Conservation (phyloP, 169 alveolate genomes). For the Cryptosporidium andersoni region DNA sequence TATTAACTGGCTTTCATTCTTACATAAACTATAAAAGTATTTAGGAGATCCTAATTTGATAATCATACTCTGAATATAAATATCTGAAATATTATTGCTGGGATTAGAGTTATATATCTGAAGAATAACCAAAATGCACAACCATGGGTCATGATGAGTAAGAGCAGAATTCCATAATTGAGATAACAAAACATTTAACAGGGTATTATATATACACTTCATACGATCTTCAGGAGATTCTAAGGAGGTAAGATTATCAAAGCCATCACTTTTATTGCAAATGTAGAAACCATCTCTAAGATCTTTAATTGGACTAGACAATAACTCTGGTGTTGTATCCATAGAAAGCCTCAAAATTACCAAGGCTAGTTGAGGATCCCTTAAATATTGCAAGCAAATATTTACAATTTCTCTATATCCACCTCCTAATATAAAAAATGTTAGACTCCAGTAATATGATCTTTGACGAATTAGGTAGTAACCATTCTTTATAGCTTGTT, state of each 20-base stretch:
- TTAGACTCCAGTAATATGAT: constrained; percentile 37
- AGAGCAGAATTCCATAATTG: neutral
- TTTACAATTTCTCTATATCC: constrained; percentile 39
- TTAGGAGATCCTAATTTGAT: too few species aligned
- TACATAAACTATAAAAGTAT: constrained; percentile 8
- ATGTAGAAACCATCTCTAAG: neutral
- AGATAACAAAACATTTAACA: neutral
- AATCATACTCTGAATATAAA: too few species aligned
- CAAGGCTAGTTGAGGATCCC: constrained; percentile 51
- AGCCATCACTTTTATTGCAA: neutral
- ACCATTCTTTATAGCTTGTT: constrained; percentile 62
- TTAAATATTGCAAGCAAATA: constrained; percentile 26
- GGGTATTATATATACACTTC: constrained; percentile 18
- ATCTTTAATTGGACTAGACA: constrained; percentile 1
- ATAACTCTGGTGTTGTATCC: neutral
- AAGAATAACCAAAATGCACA: neutral
- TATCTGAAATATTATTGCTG: neutral
- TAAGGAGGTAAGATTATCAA: constrained; percentile 9
- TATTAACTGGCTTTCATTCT: neutral
- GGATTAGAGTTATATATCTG: constrained; percentile 22
- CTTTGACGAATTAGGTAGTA: constrained; percentile 60
- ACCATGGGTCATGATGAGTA: neutral
- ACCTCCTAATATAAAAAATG: constrained; percentile 45
- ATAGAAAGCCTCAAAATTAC: constrained; percentile 16
- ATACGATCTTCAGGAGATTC: constrained; percentile 39